Conservation (phyloP, 305 asterid genomes). For the Coffea humblotiana region DNA sequence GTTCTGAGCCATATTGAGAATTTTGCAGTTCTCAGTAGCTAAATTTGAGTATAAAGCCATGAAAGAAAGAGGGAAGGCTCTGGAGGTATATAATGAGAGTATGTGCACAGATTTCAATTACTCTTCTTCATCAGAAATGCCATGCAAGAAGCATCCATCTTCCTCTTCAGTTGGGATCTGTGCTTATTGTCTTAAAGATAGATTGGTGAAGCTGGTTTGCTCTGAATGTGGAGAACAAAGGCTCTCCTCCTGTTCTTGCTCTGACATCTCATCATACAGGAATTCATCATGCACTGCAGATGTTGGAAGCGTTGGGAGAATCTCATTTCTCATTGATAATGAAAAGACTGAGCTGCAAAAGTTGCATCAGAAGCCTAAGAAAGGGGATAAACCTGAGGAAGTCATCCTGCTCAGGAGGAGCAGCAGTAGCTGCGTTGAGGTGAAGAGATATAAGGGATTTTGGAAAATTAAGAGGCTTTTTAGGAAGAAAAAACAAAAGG, state of each 20-base stretch:
- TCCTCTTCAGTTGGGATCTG: conserved; percentile 71
- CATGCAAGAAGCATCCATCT: conserved; percentile 77
- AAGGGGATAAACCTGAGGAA: conserved; percentile 43
- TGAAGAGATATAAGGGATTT: conserved; percentile 64
- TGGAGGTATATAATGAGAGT: conserved; percentile 24
- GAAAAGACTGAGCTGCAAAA: conserved; percentile 39
- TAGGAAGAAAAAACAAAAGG: conserved; percentile 48
- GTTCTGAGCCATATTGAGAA: background rate
- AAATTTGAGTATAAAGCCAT: conserved; percentile 27
- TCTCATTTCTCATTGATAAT: conserved; percentile 75
- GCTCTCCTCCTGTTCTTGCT: conserved; percentile 86
- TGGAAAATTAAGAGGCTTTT: conserved; percentile 81
- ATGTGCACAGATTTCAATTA: conserved; percentile 44
- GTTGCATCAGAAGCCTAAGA: conserved; percentile 21
- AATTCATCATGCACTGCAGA: conserved; percentile 64
- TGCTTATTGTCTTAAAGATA: conserved; percentile 70
- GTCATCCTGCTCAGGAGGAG: conserved; percentile 64
- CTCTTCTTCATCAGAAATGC: conserved; percentile 52
- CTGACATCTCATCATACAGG: conserved; percentile 64
- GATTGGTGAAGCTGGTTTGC: conserved; percentile 67
- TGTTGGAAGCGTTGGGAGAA: conserved; percentile 84
- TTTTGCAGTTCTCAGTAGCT: background rate
- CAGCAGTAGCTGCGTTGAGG: conserved; percentile 77
- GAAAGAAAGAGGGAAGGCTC: conserved; percentile 71
- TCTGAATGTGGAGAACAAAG: conserved; percentile 95